phyloP scores from a whole-genome alignment of 352 stramenopile genomes.

The Globisporangium irregulare region DNA sequence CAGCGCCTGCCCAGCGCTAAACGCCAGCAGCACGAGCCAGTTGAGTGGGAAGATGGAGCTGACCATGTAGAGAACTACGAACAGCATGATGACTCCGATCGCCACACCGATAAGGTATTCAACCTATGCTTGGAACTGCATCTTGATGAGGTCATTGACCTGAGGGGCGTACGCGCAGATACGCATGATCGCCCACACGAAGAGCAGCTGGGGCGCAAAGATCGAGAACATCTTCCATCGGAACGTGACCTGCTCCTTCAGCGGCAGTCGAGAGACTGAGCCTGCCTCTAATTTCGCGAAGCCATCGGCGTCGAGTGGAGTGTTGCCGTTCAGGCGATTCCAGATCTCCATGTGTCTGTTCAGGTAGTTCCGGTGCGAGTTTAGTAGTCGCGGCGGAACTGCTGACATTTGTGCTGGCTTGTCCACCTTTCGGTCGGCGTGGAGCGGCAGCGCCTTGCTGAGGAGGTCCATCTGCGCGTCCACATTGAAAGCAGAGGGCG shows the following conservation, averaged over 20 bases:
- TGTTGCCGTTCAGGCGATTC: too few species aligned
- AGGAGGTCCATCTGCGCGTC: too few species aligned
- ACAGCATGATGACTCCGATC: not conserved
- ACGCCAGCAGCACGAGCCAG: constrained; percentile 25
- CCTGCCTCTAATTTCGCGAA: too few species aligned
- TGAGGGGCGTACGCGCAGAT: not conserved
- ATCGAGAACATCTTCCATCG: constrained; percentile 11
- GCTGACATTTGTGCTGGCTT: too few species aligned
- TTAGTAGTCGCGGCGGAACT: too few species aligned
- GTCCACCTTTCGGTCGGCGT: too few species aligned
- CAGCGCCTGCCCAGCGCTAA: constrained; percentile 35
- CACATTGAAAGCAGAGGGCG: too few species aligned
- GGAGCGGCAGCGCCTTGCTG: too few species aligned
- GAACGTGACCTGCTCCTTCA: constrained; percentile 1
- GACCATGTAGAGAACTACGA: not conserved
- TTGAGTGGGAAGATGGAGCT: constrained; percentile 7
- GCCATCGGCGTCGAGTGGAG: too few species aligned
- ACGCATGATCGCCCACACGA: not conserved
- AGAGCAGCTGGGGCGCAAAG: constrained; percentile 5
- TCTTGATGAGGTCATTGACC: not conserved
- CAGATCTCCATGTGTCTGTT: too few species aligned
- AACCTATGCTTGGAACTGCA: not conserved
- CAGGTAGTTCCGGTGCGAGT: too few species aligned
- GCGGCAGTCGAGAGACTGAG: not conserved
- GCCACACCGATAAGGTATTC: not conserved